phyloP scores from a whole-genome alignment of 2,329 filamentous ascomycete genomes.

The Furcasterigmium furcatum region DNA sequence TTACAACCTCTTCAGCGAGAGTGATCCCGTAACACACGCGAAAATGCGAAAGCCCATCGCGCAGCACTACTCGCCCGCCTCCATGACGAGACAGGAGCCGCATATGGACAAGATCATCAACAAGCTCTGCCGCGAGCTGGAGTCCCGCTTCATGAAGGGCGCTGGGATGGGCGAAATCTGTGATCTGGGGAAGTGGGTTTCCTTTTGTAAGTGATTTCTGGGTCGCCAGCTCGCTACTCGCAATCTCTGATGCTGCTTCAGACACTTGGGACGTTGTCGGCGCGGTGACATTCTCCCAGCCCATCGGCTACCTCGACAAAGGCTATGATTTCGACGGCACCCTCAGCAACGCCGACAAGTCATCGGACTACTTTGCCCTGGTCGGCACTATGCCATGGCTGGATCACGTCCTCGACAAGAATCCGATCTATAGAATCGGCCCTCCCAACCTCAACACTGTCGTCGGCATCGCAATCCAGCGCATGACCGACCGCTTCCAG shows the following conservation, averaged over 20 bases:
- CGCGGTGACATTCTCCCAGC: conserved; percentile 32
- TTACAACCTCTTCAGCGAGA: conserved; percentile 23
- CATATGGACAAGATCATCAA: conserved; percentile 22
- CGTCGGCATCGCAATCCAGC: conserved; percentile 21
- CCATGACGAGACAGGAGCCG: conserved; percentile 20
- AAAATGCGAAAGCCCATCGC: conserved; percentile 29
- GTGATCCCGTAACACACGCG: conserved; percentile 20
- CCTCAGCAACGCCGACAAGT: conserved; percentile 8
- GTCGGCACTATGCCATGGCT: conserved; percentile 20
- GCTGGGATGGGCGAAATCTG: not conserved
- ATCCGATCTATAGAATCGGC: conserved; percentile 23
- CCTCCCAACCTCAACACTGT: conserved; percentile 25
- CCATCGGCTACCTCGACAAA: conserved; percentile 36
- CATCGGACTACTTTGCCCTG: conserved; percentile 27
- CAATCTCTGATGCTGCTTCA: not conserved
- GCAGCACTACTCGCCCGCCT: conserved; percentile 26
- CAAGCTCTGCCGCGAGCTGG: conserved; percentile 21
- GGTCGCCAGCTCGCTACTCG: not conserved
- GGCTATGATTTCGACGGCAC: conserved; percentile 13
- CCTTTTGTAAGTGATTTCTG: not conserved
- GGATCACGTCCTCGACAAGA: conserved; percentile 22
- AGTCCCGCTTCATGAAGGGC: conserved; percentile 21
- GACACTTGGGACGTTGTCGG: conserved; percentile 37
- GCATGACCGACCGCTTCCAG: conserved; percentile 21
- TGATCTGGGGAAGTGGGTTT: not conserved